Evolutionary conservation across 768 basidiomycete genomes (phyloP), one percentile per base, ranked within the genome.

Genomic region (Boletus rubropictus): DNA sequence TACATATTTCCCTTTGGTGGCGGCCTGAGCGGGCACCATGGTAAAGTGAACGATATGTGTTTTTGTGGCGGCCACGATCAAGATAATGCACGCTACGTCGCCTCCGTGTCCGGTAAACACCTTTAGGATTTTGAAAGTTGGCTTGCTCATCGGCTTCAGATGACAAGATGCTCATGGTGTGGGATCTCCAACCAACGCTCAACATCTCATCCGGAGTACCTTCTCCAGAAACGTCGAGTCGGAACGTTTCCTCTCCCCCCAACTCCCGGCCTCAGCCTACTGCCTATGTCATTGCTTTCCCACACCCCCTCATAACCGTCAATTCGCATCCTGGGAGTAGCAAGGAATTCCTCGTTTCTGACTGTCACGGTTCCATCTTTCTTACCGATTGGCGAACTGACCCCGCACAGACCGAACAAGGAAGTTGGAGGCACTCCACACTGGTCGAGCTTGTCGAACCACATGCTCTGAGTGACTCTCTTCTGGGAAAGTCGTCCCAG

Each of bases 341-440:
- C 71, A 89, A 86, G 62, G 88, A 88, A 55, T 80, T 91, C 57
- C 73, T 91, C 22, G 82, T 89, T 45, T 77, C 86, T 2, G 89
- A 91, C 65, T 76, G 72, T 44, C 78, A 76, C 29, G 89, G 89
- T 28, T 82, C 80, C 24, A 70, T 90, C 39, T 88, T 82, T 63
- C 64, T 89, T 39, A 80, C 82, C n/a, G 86, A 91, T 68, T 91
- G 89, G 89, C 79, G 84, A 45, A 77, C 82, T 5, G 84, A 89
- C 58, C 82, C 82, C 1, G 73, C 75, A 11, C 74, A 58, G 45
- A 68, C 65, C 17, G 76, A 75, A 45, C 72, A 73, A 45, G 76
- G 72, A 38, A 73, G 68, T 44, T 79, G 82, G 75, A 76, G 82
- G 39, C 78, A 82, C 60, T 75, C 74, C 10, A 82, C 76, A 58